Conservation (phyloP, 2,329 filamentous ascomycete genomes). For the Cadophora luteo-olivacea region DNA sequence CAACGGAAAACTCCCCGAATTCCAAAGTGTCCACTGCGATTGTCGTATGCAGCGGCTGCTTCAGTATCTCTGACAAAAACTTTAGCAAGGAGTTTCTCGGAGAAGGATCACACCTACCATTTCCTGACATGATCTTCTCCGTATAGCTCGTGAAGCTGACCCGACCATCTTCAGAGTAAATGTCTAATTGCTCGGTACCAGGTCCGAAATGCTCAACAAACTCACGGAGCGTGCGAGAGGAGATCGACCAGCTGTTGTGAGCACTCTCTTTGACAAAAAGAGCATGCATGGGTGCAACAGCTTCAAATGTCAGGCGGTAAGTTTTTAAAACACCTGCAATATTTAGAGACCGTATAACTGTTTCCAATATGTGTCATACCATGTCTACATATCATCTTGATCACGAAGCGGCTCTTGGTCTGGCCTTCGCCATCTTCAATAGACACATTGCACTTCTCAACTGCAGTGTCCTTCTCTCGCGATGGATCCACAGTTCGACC, state of each 20-base stretch:
- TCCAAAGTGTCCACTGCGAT: slow-evolving; percentile 79
- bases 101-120: slow-evolving; percentile 51
- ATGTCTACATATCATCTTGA: slow-evolving; percentile 77
- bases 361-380: slow-evolving; percentile 55
- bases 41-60: slow-evolving; percentile 81
- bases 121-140: slow-evolving; percentile 76
- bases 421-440: slow-evolving; percentile 74
- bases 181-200: slow-evolving; percentile 80
- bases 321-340: slow-evolving; percentile 73
- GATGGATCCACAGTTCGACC: slow-evolving; percentile 67
- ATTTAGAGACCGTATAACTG: background rate
- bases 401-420: slow-evolving; percentile 73
- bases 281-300: slow-evolving; percentile 75
- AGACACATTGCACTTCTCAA: slow-evolving; percentile 76
- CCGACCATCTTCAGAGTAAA: slow-evolving; percentile 72
- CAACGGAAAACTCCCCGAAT: slow-evolving; percentile 76
- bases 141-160: slow-evolving; percentile 83
- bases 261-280: slow-evolving; percentile 73
- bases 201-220: slow-evolving; percentile 83
- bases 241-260: slow-evolving; percentile 74
- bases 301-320: slow-evolving; percentile 78
- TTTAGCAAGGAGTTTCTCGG: slow-evolving; percentile 1
- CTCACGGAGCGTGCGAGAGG: slow-evolving; percentile 73
- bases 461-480: slow-evolving; percentile 69
- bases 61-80: slow-evolving; percentile 66